phyloP scores from a whole-genome alignment of 116 monocot genomes.

The Posidonia oceanica region DNA sequence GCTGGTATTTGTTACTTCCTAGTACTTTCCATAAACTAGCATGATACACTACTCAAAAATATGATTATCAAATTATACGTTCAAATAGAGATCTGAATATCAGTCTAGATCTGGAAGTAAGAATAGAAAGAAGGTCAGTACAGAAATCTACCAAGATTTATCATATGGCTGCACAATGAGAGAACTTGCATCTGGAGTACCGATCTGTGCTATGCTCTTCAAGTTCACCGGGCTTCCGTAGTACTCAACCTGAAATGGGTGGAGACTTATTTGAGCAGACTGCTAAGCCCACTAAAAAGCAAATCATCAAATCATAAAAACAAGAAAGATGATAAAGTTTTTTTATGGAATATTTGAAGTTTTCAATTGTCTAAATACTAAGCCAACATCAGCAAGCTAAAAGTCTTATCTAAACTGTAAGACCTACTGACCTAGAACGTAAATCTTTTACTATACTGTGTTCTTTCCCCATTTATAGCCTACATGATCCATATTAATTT shows the following conservation, averaged over 20 bases:
- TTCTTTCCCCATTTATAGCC: no score
- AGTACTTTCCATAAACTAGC: no score
- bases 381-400: neutral
- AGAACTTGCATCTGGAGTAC: slow-evolving; percentile 80
- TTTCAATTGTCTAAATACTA: neutral
- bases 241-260: slow-evolving; percentile 69
- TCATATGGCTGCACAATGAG: slow-evolving; percentile 90
- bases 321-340: neutral
- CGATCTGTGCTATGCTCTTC: slow-evolving; percentile 95
- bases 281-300: neutral
- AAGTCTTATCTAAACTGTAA: neutral
- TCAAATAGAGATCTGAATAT: no score
- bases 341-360: neutral
- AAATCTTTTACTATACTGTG: neutral
- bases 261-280: neutral
- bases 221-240: slow-evolving; percentile 88
- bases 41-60: no score
- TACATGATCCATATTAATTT: no score
- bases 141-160: slow-evolving; percentile 62
- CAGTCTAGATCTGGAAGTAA: no score
- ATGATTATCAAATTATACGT: no score
- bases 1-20: neutral
- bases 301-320: neutral
- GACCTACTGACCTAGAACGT: neutral
- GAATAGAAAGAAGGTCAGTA: no score